Conservation (phyloP, 805 yeast species). For the Ascoidea asiatica region DNA sequence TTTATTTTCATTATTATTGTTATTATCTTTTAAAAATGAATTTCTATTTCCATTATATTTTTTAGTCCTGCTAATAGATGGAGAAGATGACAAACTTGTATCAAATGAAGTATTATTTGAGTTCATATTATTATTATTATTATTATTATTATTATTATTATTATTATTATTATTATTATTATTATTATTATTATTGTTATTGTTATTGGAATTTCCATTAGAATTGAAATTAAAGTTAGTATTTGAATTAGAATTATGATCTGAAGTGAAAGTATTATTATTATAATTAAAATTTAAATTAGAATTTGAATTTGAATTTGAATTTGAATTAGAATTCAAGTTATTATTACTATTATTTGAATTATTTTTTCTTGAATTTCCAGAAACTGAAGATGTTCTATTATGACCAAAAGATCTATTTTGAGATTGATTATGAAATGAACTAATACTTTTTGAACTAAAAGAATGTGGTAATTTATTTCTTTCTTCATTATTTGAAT, state of each 20-base stretch:
- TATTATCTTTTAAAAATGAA: not conserved
- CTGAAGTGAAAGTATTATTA: not conserved
- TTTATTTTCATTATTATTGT: not conserved
- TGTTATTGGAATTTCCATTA: not conserved
- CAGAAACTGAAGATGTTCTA: not conserved
- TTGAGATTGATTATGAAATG: not conserved
- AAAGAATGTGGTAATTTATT: not conserved
- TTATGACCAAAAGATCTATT: not conserved
- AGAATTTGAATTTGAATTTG: not conserved
- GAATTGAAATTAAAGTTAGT: too few species aligned
- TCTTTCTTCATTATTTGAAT: not conserved
- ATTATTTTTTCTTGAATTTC: not conserved
- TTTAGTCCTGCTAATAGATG: too few species aligned
- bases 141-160: too few species aligned
- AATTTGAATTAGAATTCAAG: not conserved
- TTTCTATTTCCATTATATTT: too few species aligned
- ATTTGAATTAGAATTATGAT: not conserved
- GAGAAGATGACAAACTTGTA: too few species aligned
- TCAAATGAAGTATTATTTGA: not conserved
- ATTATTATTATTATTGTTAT: too few species aligned
- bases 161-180: too few species aligned
- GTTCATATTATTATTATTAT: too few species aligned
- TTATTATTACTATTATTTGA: not conserved
- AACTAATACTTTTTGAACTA: slow-evolving; percentile 1
- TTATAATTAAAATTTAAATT: too few species aligned